Evolutionary conservation across 176 grass and related monocot genomes (phyloP).

Genomic region (Aegilops bicornis): DNA sequence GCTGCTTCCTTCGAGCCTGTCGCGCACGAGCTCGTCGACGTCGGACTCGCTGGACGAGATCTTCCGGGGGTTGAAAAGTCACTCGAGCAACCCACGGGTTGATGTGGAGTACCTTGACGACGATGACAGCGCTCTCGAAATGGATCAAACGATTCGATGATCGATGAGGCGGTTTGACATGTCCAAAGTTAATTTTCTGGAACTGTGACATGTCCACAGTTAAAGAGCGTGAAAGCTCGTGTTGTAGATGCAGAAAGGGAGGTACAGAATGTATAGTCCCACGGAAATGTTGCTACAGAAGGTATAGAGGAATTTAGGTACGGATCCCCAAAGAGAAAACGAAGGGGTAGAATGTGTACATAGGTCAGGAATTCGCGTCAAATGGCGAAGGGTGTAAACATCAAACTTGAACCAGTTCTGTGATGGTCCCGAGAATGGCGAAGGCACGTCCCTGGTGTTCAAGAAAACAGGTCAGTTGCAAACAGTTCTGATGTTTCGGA

Average conservation of each 20-base stretch:
- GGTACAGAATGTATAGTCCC: constrained; percentile 15
- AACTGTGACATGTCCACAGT: no score
- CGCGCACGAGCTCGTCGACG: constrained; percentile 26
- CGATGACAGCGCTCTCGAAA: constrained; percentile 22
- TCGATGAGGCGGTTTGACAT: not conserved
- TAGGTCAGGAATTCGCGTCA: not conserved
- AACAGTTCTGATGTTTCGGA: no score
- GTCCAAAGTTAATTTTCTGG: no score
- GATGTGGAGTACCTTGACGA: constrained; percentile 37
- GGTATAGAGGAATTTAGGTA: not conserved
- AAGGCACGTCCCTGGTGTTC: no score
- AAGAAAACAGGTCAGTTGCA: no score
- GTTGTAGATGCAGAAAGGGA: not conserved
- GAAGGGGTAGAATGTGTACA: no score
- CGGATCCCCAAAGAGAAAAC: no score
- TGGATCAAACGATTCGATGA: not conserved
- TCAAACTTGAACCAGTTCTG: not conserved
- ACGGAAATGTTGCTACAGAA: not conserved
- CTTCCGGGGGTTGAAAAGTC: constrained; percentile 65
- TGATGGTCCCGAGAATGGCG: not conserved
- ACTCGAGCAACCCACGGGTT: constrained; percentile 29
- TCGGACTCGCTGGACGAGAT: constrained; percentile 74
- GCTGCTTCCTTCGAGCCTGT: constrained; percentile 45
- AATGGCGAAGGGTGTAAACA: not conserved
- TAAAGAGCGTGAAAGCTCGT: not conserved